A percentile compares a stretch with the other conserved stretches of the same genome.
Evolutionary conservation across 2,329 filamentous ascomycete species (phyloP).

Genomic region (Colletotrichum abscissum): DNA sequence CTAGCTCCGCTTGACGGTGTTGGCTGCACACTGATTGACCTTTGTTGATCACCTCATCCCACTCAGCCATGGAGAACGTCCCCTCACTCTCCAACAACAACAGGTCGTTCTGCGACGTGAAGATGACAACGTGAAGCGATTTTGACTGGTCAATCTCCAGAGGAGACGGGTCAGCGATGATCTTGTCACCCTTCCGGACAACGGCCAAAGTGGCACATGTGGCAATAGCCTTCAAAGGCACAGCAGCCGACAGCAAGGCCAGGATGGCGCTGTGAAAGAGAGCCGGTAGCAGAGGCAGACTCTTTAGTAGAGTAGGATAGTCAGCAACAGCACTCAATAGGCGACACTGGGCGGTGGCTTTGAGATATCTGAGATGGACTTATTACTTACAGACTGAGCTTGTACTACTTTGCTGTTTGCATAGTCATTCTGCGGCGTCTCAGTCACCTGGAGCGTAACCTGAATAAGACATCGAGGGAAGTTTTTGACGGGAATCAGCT

Average conservation of each 20-base stretch:
- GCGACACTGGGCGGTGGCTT: conserved; percentile 10
- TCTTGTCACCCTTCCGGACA: conserved; percentile 50
- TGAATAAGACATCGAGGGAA: conserved; percentile 85
- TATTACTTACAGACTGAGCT: conserved; percentile 66
- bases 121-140: conserved; percentile 86
- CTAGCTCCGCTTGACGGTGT: conserved; percentile 49
- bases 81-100: conserved; percentile 87
- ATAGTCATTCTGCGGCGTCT: conserved; percentile 75
- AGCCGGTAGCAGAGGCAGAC: conserved; percentile 82
- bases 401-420: conserved; percentile 69
- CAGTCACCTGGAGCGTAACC: conserved; percentile 81
- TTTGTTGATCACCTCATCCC: conserved; percentile 75
- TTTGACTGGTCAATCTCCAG: conserved; percentile 70
- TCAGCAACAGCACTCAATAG: conserved; percentile 6
- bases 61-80: conserved; percentile 78
- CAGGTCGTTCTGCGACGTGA: conserved; percentile 78
- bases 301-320: conserved; percentile 59
- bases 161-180: conserved; percentile 71
- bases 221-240: conserved; percentile 81
- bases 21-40: conserved; percentile 74
- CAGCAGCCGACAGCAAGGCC: conserved; percentile 82
- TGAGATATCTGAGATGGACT: not conserved
- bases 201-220: conserved; percentile 75
- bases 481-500: conserved; percentile 79
- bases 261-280: conserved; percentile 84